phyloP scores from a whole-genome alignment of 768 basidiomycete species.

The Suillus subaureus region DNA sequence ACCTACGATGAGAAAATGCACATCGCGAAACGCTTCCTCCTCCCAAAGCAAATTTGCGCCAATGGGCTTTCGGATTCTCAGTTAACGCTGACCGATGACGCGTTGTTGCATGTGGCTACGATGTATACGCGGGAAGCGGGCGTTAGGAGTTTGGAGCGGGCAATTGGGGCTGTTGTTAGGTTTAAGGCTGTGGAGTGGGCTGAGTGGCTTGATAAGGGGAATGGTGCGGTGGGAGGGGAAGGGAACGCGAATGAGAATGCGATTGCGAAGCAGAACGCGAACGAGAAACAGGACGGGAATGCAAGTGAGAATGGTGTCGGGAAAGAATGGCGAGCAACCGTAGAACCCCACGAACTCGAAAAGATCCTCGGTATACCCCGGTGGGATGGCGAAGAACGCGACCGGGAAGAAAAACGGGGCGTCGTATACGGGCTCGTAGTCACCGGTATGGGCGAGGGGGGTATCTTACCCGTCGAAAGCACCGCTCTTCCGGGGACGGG shows the following conservation, averaged over 20 bases:
- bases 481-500: constrained; percentile 77
- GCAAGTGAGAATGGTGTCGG: too few species aligned
- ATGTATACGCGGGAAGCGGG: constrained; percentile 91
- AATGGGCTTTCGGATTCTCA: constrained; percentile 71
- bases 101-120: constrained; percentile 70
- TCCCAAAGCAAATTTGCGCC: constrained; percentile 83
- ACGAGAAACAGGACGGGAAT: not conserved
- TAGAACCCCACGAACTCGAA: constrained; percentile 77
- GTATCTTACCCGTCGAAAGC: constrained; percentile 84
- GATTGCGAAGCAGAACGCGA: not conserved
- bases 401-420: constrained; percentile 71
- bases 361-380: constrained; percentile 78
- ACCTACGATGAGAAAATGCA: constrained; percentile 91
- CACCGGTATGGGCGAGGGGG: constrained; percentile 87
- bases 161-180: constrained; percentile 86
- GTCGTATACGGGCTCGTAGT: constrained; percentile 87
- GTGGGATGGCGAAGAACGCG: constrained; percentile 80
- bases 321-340: constrained; percentile 56
- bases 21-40: constrained; percentile 83
- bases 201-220: constrained; percentile 46
- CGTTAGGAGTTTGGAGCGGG: constrained; percentile 86
- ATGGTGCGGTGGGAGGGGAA: constrained; percentile 18
- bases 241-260: not conserved
- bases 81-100: constrained; percentile 67
- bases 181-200: constrained; percentile 93